Evolutionary conservation across 768 basidiomycete genomes (phyloP).

Genomic region (Suillus brevipes): DNA sequence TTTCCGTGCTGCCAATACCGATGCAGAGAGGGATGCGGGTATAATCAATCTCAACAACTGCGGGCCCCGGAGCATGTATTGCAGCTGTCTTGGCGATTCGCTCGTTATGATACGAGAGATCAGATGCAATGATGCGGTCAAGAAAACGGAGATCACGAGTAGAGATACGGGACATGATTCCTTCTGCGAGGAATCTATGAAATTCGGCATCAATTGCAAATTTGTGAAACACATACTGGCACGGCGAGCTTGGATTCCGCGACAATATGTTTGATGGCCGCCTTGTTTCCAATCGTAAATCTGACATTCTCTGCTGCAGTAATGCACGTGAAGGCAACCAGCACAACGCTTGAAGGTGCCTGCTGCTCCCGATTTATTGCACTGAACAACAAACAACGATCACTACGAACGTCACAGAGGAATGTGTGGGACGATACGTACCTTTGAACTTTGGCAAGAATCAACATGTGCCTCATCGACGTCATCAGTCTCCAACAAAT

Average conservation of each 20-base stretch:
- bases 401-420: not conserved
- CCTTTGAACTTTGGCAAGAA: constrained; percentile 29
- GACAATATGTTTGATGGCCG: constrained; percentile 26
- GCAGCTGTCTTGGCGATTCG: constrained; percentile 17
- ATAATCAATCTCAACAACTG: constrained; percentile 30
- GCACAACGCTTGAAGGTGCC: constrained; percentile 29
- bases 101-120: constrained; percentile 18
- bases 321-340: constrained; percentile 31
- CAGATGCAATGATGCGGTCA: constrained; percentile 23
- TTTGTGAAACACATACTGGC: constrained; percentile 18
- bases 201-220: not conserved
- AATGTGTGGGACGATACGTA: constrained; percentile 4
- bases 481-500: constrained; percentile 11
- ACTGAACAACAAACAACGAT: constrained; percentile 18
- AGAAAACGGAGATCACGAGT: constrained; percentile 27
- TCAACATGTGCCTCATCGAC: constrained; percentile 18
- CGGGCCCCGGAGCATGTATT: constrained; percentile 11
- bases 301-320: constrained; percentile 33
- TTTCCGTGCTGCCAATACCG: constrained; percentile 18
- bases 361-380: constrained; percentile 24
- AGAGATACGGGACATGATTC: constrained; percentile 21
- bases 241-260: constrained; percentile 27
- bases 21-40: constrained; percentile 19
- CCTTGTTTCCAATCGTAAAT: constrained; percentile 32
- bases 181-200: constrained; percentile 15